Evolutionary conservation across 768 basidiomycete genomes (phyloP), one percentile per base, ranked within the genome.

Genomic region (Suillus placidus): DNA sequence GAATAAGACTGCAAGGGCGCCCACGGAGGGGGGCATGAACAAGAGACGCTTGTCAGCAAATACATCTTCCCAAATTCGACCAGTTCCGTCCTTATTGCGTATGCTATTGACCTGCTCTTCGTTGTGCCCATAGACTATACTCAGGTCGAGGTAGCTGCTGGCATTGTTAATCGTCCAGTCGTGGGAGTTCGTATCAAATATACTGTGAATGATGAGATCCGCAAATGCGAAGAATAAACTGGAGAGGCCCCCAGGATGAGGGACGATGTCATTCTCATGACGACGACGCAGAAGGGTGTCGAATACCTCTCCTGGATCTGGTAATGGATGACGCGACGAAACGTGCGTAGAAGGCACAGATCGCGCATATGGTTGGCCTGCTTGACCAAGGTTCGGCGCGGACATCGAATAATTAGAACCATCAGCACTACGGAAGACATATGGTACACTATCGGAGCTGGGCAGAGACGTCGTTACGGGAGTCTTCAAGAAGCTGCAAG

Each of bases 181-280:
- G 4, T 23, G 54, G 40, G 71, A 77, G 66, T 83, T 76, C 12
- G 86, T 87, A 68, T 89, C 79, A 80, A 94, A 94, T 68, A 89
- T 82, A 63, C 79, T 82, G 75, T 94, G 92, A 69, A 91, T 92
- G 65, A 93, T 80, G 64, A 93, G 77, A 70, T 92, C 84, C 14
- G 92, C 92, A 70, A 94, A 92, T 0, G 91, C 89, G 69, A 93
- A 94, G 77, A 93, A 90, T 23, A 91, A 77, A 66, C 85, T 84
- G 16, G 88, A 91, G 54, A 93, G 83, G 23, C 92, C 92, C 4
- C 84, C 86, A 5, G 89, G 89, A 73, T 91, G 89, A 10, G 80
- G 75, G 23, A 71, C 70, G 67, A 85, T 88, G 62, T 81, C 72
- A 32, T 64, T 47, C 32, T 62, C 40, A 69, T 69, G 63, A 70